phyloP scores from a whole-genome alignment of 2,329 filamentous ascomycete genomes.

The Trichoderma cornu-damae region DNA sequence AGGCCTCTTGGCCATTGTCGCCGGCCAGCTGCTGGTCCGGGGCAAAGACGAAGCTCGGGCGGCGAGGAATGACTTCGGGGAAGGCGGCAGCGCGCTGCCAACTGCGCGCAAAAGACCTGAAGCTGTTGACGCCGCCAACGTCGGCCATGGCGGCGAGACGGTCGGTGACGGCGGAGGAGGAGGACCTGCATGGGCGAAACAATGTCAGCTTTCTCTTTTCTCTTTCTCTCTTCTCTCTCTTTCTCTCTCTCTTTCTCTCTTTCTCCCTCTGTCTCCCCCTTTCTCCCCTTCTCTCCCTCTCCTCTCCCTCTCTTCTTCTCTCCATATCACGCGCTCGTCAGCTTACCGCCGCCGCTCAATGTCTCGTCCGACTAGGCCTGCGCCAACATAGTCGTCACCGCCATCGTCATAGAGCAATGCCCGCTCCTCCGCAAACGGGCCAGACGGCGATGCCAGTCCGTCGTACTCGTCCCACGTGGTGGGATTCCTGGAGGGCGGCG shows the following conservation, averaged over 20 bases:
- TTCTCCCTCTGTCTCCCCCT: too few relatives aligned
- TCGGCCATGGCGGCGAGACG: conserved; percentile 57
- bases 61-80: conserved; percentile 76
- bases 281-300: too few relatives aligned
- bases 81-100: conserved; percentile 90
- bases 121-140: conserved; percentile 85
- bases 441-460: conserved; percentile 38
- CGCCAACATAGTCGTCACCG: conserved; percentile 17
- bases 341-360: conserved; percentile 30
- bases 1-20: conserved; percentile 28
- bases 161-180: conserved; percentile 52
- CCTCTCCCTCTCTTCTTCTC: too few relatives aligned
- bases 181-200: conserved; percentile 43
- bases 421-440: conserved; percentile 41
- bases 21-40: conserved; percentile 42
- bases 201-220: neutral
- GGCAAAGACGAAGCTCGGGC: conserved; percentile 65
- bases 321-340: neutral
- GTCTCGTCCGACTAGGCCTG: conserved; percentile 16
- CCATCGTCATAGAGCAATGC: conserved; percentile 39
- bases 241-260: too few relatives aligned
- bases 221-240: too few relatives aligned
- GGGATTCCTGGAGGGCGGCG: conserved; percentile 34
- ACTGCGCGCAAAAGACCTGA: conserved; percentile 86
- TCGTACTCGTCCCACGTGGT: conserved; percentile 46